These are phyloP conservation scores for Pseudomonodictys pantanalensis DNA, from an alignment of 495 filamentous ascomycete genomes.

Conservation along the genomic window DNA sequence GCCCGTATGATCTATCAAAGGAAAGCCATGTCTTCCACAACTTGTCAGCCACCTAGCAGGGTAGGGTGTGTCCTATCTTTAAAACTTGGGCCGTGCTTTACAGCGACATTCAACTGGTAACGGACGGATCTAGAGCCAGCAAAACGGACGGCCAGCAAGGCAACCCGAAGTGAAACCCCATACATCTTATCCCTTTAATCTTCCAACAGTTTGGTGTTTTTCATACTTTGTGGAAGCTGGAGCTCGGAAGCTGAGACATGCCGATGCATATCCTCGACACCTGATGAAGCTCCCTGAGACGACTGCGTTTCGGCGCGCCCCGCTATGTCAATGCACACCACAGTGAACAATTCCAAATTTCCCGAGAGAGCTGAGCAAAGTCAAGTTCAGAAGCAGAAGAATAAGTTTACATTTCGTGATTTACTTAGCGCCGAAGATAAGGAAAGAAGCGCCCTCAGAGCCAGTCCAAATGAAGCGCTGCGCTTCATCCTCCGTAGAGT, in stretches of 20 bases:
- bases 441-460: constrained; percentile 25
- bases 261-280: background rate
- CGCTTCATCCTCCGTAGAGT: constrained; percentile 27
- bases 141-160: background rate
- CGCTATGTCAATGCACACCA: background rate
- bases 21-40: too few relatives aligned
- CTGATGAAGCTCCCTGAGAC: background rate
- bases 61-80: too few relatives aligned
- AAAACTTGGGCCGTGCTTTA: too few relatives aligned
- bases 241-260: background rate
- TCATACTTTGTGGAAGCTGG: background rate
- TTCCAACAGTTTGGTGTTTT: background rate
- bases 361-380: background rate
- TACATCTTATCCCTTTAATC: background rate
- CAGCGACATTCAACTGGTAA: too few relatives aligned
- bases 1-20: too few relatives aligned
- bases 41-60: too few relatives aligned
- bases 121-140: too few relatives aligned
- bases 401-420: constrained; percentile 34
- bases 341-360: background rate
- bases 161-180: background rate
- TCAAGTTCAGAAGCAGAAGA: background rate
- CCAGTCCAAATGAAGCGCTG: constrained; percentile 32
- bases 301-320: background rate
- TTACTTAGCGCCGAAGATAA: constrained; percentile 20